phyloP scores from a whole-genome alignment of 2,329 filamentous ascomycete genomes.

The Rhytidhysteron rufulum region DNA sequence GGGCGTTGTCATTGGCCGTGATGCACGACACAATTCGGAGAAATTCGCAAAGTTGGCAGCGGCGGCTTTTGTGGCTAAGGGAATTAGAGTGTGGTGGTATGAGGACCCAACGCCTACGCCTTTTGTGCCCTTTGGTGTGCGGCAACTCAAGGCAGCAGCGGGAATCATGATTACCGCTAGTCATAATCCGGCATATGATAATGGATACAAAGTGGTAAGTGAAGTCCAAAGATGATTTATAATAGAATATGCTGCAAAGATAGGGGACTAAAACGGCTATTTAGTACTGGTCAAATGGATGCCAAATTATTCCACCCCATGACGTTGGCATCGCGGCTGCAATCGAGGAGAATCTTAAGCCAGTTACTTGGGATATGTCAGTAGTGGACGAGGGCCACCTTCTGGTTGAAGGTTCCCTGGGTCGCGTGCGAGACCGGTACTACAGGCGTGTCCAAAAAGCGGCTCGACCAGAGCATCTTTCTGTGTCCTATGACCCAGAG shows the following conservation, averaged over 20 bases:
- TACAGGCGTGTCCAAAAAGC: slow-evolving; percentile 42
- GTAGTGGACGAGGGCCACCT: slow-evolving; percentile 38
- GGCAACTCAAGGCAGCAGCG: slow-evolving; percentile 50
- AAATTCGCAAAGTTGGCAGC: slow-evolving; percentile 59
- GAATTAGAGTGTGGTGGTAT: slow-evolving; percentile 58
- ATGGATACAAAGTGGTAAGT: slow-evolving; percentile 59
- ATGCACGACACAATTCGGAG: slow-evolving; percentile 60
- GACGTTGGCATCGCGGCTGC: slow-evolving; percentile 56
- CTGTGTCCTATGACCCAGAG: slow-evolving; percentile 17
- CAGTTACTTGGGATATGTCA: slow-evolving; percentile 46
- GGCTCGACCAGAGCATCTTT: slow-evolving; percentile 21
- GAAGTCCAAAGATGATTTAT: too few relatives aligned
- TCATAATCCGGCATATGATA: slow-evolving; percentile 62
- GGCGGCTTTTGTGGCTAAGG: slow-evolving; percentile 55
- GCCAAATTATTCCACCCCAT: slow-evolving; percentile 62
- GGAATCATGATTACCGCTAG: slow-evolving; percentile 66
- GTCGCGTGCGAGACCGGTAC: slow-evolving; percentile 42
- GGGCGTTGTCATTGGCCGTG: slow-evolving; percentile 59
- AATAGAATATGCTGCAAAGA: too few relatives aligned
- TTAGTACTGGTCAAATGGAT: slow-evolving; percentile 58
- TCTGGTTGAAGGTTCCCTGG: slow-evolving; percentile 40
- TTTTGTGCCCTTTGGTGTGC: slow-evolving; percentile 59
- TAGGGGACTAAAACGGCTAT: too few relatives aligned
- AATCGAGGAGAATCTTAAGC: slow-evolving; percentile 54
- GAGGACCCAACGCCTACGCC: slow-evolving; percentile 56